Conservation (phyloP, 768 basidiomycete species). For the Tremella fuciformis region DNA sequence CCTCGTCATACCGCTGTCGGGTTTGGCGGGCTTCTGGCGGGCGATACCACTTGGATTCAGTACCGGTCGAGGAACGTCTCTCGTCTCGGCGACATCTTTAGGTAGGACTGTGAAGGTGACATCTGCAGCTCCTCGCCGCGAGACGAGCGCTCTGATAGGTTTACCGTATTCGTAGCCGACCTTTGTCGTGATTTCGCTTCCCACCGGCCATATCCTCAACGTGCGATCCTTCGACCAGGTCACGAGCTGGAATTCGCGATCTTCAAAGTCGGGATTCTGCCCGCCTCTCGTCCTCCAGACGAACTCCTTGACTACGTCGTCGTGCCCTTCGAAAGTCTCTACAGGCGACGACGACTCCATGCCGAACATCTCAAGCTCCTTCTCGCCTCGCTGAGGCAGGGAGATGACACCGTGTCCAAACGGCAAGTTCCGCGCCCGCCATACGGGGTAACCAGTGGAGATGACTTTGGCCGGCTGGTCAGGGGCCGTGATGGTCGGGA, state of each 20-base stretch:
- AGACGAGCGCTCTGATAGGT: conserved; percentile 50
- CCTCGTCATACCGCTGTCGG: conserved; percentile 47
- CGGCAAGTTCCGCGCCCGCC: conserved; percentile 87
- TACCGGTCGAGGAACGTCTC: conserved; percentile 26
- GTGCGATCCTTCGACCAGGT: conserved; percentile 90
- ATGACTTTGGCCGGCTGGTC: conserved; percentile 52
- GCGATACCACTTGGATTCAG: conserved; percentile 42
- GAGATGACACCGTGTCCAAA: conserved; percentile 86
- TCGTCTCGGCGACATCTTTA: conserved; percentile 9
- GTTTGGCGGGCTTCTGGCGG: conserved; percentile 25
- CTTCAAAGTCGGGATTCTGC: conserved; percentile 56
- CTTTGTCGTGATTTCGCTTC: conserved; percentile 56
- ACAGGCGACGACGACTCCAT: conserved; percentile 55
- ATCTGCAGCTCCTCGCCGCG: conserved; percentile 48
- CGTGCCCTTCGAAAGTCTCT: conserved; percentile 78
- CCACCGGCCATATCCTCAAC: conserved; percentile 84
- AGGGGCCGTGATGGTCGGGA: conserved; percentile 31
- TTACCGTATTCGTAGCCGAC: conserved; percentile 52
- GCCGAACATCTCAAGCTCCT: conserved; percentile 78
- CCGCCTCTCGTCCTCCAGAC: conserved; percentile 75
- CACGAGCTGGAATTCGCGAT: conserved; percentile 62
- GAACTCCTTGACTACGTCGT: conserved; percentile 94
- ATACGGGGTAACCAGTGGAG: conserved; percentile 80
- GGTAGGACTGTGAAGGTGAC: conserved; percentile 47
- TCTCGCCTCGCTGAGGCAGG: conserved; percentile 82